These are phyloP conservation scores for Usnea hakonensis DNA, from an alignment of 495 filamentous ascomycete species.

Conservation along the genomic window DNA sequence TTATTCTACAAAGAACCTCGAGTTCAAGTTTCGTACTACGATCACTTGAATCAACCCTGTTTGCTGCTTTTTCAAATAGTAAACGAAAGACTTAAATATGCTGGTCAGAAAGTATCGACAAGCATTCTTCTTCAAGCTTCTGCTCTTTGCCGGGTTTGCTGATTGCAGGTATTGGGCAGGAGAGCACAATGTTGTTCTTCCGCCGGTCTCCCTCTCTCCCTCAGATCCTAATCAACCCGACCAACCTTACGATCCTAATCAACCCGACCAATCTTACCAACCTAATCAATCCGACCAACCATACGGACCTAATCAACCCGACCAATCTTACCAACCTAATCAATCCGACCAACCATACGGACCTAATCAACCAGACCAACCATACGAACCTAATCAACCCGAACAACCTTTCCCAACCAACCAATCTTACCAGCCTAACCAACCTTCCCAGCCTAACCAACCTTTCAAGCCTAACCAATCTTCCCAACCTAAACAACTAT, in stretches of 20 bases:
- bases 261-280: background rate
- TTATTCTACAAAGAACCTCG: too few species aligned
- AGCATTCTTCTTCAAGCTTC: background rate
- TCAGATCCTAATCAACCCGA: background rate
- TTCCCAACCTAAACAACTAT: background rate
- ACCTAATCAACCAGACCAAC: background rate
- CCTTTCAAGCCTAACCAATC: background rate
- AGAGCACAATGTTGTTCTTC: too few species aligned
- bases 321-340: background rate
- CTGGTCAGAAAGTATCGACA: background rate
- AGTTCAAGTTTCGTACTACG: background rate
- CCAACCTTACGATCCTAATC: background rate
- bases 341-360: background rate
- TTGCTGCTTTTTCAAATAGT: background rate
- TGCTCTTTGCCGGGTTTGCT: background rate
- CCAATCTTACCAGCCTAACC: background rate
- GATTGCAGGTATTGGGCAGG: too few species aligned
- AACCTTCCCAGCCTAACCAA: background rate
- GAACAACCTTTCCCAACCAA: background rate
- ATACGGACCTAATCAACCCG: background rate
- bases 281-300: background rate
- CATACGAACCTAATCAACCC: background rate
- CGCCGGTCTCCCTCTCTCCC: too few species aligned
- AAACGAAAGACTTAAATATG: background rate
- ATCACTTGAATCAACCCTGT: background rate